phyloP scores from a whole-genome alignment of 1,284 basidiomycete genomes.

The Flammula alnicola region DNA sequence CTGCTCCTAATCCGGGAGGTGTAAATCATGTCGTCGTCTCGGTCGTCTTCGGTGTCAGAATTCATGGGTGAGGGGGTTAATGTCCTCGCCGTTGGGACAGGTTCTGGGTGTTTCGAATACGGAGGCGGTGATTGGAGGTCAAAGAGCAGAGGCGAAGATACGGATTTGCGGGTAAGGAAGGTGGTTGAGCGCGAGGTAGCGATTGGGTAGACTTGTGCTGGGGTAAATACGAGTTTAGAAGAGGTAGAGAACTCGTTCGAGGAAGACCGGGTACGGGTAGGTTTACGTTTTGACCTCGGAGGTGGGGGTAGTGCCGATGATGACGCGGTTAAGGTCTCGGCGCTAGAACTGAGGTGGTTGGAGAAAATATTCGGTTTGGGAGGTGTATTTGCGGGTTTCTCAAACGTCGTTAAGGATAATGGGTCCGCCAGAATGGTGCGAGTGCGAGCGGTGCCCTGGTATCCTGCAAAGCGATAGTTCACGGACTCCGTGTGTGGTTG shows the following conservation, averaged over 20 bases:
- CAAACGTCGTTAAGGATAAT: too few relatives aligned
- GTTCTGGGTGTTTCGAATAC: constrained; percentile 21
- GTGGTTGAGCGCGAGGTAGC: constrained; percentile 17
- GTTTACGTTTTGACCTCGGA: constrained; percentile 8
- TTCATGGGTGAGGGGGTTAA: constrained; percentile 1
- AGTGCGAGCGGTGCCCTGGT: not conserved
- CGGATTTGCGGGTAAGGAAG: constrained; percentile 25
- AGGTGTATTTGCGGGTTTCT: not conserved
- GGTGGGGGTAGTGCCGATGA: not conserved
- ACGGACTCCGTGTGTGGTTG: constrained; percentile 12
- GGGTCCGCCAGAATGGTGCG: constrained; percentile 7
- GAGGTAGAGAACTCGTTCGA: not conserved
- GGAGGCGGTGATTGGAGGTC: constrained; percentile 18
- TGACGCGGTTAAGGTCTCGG: not conserved
- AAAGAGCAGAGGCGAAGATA: constrained; percentile 27
- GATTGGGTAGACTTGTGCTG: constrained; percentile 23
- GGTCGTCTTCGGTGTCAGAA: constrained; percentile 33
- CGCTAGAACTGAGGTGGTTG: not conserved
- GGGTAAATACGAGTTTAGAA: constrained; percentile 24
- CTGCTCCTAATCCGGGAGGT: constrained; percentile 23
- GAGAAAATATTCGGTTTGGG: not conserved
- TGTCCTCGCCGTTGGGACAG: not conserved
- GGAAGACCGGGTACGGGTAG: constrained; percentile 7
- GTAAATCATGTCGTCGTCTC: constrained; percentile 31
- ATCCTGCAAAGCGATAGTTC: not conserved